Evolutionary conservation across 164 flowering plant species (phyloP).

Genomic region (Piper betle): DNA sequence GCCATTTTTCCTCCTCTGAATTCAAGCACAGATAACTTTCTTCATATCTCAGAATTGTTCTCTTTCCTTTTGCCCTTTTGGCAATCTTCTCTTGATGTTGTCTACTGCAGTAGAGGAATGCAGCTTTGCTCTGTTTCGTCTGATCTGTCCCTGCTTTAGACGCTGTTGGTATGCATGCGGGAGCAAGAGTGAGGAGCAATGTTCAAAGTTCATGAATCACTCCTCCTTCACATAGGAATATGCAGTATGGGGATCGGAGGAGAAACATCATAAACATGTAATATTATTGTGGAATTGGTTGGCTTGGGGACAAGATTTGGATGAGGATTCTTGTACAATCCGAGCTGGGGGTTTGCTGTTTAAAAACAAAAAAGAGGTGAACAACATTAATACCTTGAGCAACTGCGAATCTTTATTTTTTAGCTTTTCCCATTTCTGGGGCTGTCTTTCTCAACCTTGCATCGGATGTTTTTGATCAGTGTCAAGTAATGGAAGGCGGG

Average conservation of each 20-base stretch:
- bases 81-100: slow-evolving; percentile 1
- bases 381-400: slow-evolving; percentile 64
- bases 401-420: slow-evolving; percentile 36
- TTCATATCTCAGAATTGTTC: slow-evolving; percentile 6
- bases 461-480: background rate
- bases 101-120: too few species aligned
- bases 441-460: slow-evolving; percentile 10
- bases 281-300: background rate
- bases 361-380: background rate
- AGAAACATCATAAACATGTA: too few species aligned
- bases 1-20: slow-evolving; percentile 62
- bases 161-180: too few species aligned
- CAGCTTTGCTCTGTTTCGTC: too few species aligned
- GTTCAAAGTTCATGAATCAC: too few species aligned
- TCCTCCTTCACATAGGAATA: background rate
- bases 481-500: background rate
- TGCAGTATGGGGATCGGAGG: too few species aligned
- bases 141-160: too few species aligned
- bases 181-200: too few species aligned
- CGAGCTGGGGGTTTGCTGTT: background rate
- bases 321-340: too few species aligned
- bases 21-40: slow-evolving; percentile 15
- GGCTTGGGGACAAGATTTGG: background rate
- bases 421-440: slow-evolving; percentile 35
- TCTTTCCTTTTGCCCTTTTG: slow-evolving; percentile 1